These are phyloP conservation scores for Ogataea trehalophila DNA, from an alignment of 805 yeast species.

Conservation along the genomic window DNA sequence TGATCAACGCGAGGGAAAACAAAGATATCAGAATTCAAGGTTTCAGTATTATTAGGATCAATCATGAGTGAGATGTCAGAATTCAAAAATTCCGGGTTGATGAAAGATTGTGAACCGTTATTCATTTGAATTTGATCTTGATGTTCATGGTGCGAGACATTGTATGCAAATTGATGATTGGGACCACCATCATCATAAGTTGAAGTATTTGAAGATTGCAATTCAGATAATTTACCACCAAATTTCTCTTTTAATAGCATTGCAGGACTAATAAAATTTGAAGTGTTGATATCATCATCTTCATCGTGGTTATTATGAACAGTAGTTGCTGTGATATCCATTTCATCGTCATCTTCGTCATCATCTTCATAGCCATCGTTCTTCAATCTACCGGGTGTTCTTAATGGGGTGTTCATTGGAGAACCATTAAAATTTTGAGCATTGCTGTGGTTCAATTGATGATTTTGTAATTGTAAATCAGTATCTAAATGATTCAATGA, in stretches of 20 bases:
- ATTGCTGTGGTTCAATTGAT: slow-evolving; percentile 7
- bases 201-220: slow-evolving; percentile 3
- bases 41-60: slow-evolving; percentile 21
- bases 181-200: neutral
- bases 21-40: slow-evolving; percentile 8
- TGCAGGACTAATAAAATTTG: slow-evolving; percentile 24
- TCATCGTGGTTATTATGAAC: slow-evolving; percentile 7
- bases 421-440: slow-evolving; percentile 12
- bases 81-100: slow-evolving; percentile 18
- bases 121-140: too few relatives aligned
- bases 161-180: neutral
- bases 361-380: slow-evolving; percentile 10
- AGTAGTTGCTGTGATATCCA: neutral
- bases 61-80: slow-evolving; percentile 18
- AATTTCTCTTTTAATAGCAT: slow-evolving; percentile 26
- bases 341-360: slow-evolving; percentile 11
- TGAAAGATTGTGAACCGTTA: neutral
- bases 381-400: slow-evolving; percentile 23
- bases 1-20: slow-evolving; percentile 2
- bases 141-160: neutral
- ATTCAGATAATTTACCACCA: slow-evolving; percentile 26
- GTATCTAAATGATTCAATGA: slow-evolving; percentile 29
- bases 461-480: slow-evolving; percentile 25
- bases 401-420: slow-evolving; percentile 24
- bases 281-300: slow-evolving; percentile 2